Conservation (phyloP, 805 yeast species). For the Candida yuanshanica region DNA sequence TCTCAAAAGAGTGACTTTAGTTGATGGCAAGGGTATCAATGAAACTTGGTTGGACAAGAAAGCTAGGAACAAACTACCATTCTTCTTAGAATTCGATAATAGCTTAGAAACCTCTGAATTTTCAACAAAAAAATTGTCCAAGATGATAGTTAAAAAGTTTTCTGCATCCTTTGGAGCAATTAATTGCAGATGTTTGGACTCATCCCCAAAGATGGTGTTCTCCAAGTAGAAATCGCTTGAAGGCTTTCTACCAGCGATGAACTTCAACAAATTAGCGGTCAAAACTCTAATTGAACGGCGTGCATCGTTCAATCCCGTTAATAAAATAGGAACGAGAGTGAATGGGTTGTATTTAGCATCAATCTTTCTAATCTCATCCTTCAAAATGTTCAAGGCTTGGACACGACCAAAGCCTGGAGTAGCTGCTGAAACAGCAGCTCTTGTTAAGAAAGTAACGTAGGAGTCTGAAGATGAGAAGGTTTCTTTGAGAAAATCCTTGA, state of each 20-base stretch:
- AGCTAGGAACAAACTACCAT: conserved; percentile 52
- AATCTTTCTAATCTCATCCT: conserved; percentile 26
- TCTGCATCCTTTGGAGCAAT: conserved; percentile 64
- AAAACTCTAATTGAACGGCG: conserved; percentile 45
- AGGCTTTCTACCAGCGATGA: conserved; percentile 32
- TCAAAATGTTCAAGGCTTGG: conserved; percentile 39
- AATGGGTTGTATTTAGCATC: conserved; percentile 39
- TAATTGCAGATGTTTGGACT: conserved; percentile 43
- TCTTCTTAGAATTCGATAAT: conserved; percentile 44
- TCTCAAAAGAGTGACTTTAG: conserved; percentile 48
- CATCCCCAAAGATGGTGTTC: conserved; percentile 51
- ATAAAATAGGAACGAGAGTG: conserved; percentile 52
- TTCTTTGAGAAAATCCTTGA: conserved; percentile 24
- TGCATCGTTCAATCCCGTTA: conserved; percentile 48
- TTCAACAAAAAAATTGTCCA: conserved; percentile 46
- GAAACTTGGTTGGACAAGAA: conserved; percentile 68
- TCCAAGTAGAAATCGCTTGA: conserved; percentile 40
- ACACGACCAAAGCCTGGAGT: conserved; percentile 55
- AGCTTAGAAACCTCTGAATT: conserved; percentile 36
- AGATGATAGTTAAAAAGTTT: conserved; percentile 34
- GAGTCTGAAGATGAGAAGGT: conserved; percentile 37
- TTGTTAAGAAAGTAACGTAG: conserved; percentile 50
- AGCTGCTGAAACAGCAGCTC: conserved; percentile 51
- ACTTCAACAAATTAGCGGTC: conserved; percentile 33
- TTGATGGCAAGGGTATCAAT: conserved; percentile 41